These are phyloP conservation scores for Macrophomina tecta DNA, from an alignment of 2,329 filamentous ascomycete genomes.

Conservation along the genomic window DNA sequence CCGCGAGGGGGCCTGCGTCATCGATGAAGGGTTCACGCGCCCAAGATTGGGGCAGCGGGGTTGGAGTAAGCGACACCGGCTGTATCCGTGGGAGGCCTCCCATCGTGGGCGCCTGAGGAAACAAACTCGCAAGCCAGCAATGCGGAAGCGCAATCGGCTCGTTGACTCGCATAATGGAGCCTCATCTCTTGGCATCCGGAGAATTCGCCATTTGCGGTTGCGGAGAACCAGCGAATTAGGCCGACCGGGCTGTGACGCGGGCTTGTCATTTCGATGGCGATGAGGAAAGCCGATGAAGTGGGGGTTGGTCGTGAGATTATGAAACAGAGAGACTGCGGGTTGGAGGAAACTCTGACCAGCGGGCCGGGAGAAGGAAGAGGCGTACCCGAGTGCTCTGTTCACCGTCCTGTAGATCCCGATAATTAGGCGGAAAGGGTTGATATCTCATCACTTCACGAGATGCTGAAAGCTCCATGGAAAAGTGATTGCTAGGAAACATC, in stretches of 20 bases:
- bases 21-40: background rate
- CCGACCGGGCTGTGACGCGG: background rate
- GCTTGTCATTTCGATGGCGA: background rate
- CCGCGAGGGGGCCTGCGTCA: constrained; percentile 9
- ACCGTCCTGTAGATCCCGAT: constrained; percentile 12
- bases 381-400: background rate
- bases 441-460: background rate
- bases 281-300: constrained; percentile 1
- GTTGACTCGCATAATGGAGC: constrained; percentile 15
- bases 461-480: background rate
- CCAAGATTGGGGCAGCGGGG: background rate
- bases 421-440: background rate
- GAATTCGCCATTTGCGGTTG: constrained; percentile 1
- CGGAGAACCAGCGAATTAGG: constrained; percentile 6
- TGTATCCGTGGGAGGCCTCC: constrained; percentile 12
- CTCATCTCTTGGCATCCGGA: constrained; percentile 3
- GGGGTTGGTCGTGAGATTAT: constrained; percentile 1
- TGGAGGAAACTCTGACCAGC: constrained; percentile 14
- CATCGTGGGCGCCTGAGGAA: constrained; percentile 6
- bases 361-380: constrained; percentile 3
- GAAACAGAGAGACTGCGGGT: constrained; percentile 18
- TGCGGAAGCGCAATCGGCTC: background rate
- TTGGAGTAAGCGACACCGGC: constrained; percentile 2
- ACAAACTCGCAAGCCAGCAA: constrained; percentile 1
- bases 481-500: background rate